A percentile compares a stretch with the other conserved stretches of the same genome.
Evolutionary conservation across 257 asterid species (phyloP).

Genomic region (Leptodermis oblonga): DNA sequence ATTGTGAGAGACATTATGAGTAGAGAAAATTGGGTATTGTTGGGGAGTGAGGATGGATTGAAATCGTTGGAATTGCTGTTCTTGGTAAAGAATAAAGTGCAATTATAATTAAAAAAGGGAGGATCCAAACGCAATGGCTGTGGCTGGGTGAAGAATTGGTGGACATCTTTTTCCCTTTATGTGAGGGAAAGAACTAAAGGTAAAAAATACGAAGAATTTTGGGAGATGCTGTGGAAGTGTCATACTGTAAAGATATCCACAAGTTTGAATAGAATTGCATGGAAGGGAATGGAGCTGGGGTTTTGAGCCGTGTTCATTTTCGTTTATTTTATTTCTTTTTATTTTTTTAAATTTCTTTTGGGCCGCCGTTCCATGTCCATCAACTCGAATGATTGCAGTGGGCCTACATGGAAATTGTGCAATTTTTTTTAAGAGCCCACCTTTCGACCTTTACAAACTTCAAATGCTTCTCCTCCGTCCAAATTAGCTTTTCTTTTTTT

Average conservation of each 20-base stretch:
- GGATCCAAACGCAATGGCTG: constrained; percentile 19
- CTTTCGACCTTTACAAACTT: not conserved
- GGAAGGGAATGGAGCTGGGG: not conserved
- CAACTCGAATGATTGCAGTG: not conserved
- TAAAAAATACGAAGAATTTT: too few relatives aligned
- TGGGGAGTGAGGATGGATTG: not conserved
- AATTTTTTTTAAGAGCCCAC: not conserved
- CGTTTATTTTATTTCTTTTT: not conserved
- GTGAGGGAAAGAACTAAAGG: too few relatives aligned
- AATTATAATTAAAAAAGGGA: constrained; percentile 5
- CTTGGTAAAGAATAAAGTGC: constrained; percentile 1
- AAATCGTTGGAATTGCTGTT: constrained; percentile 3
- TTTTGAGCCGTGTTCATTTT: not conserved
- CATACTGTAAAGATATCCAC: constrained; percentile 22
- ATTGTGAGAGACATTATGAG: constrained; percentile 53
- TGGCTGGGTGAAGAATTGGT: not conserved
- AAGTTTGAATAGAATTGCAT: constrained; percentile 20
- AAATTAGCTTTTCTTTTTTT: too few relatives aligned
- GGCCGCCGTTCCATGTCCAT: constrained; percentile 4
- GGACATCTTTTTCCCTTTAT: constrained; percentile 21
- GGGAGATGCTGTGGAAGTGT: constrained; percentile 1
- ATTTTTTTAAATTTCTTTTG: not conserved
- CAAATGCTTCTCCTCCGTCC: too few relatives aligned
- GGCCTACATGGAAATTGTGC: not conserved
- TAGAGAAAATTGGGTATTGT: not conserved